A percentile compares a stretch with the other conserved stretches of the same genome.
phyloP scores from a whole-genome alignment of 148 eudicot species.

The Amaranthus palmeri region DNA sequence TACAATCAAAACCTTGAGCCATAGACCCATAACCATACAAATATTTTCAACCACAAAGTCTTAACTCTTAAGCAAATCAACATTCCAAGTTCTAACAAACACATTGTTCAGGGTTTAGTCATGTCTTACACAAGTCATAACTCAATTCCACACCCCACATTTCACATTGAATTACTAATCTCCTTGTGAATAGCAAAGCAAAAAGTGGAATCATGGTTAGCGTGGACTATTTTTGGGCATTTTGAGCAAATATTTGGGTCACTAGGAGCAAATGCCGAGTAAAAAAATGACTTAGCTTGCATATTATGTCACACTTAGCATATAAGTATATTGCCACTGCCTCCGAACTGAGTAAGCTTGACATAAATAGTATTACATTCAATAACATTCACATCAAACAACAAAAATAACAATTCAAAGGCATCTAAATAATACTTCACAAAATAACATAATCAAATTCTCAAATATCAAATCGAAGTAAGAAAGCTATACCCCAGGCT shows the following conservation, averaged over 20 bases:
- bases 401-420: neutral
- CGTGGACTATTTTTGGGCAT: no score
- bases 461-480: no score
- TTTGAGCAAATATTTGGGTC: no score
- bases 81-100: neutral
- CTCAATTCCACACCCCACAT: neutral
- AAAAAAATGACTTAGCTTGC: no score
- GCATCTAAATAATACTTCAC: no score
- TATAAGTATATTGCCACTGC: neutral
- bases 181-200: no score
- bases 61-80: no score
- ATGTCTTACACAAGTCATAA: neutral
- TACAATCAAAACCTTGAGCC: neutral
- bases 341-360: neutral
- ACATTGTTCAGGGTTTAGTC: neutral
- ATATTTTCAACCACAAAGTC: neutral
- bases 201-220: no score
- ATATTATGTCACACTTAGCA: no score
- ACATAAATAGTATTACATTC: neutral
- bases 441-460: no score
- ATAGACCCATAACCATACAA: neutral
- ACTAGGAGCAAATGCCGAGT: no score
- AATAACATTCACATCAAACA: neutral
- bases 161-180: no score
- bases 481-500: constrained; percentile 58